These are phyloP conservation scores for Ormosia semicastrata DNA, from an alignment of 306 rosid species.

Conservation along the genomic window DNA sequence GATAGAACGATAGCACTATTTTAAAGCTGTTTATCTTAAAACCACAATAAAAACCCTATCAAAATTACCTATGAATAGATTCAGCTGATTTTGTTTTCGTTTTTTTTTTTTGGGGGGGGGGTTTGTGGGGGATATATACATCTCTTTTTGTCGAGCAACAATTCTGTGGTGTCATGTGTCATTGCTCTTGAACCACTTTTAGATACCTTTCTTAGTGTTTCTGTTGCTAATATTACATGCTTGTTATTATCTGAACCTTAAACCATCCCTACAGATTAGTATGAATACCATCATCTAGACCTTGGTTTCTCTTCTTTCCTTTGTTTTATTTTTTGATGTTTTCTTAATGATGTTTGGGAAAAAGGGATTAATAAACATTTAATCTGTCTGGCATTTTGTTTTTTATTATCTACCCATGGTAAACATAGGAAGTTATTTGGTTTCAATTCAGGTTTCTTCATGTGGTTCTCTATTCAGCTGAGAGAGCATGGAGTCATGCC, in stretches of 20 bases:
- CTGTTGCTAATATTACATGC: not conserved
- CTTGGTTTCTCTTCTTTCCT: not conserved
- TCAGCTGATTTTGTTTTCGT: not conserved
- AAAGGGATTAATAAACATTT: slow-evolving; percentile 11
- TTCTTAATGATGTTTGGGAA: not conserved
- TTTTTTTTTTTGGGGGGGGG: too few relatives aligned
- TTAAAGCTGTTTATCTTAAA: not conserved
- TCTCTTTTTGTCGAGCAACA: not conserved
- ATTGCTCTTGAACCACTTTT: not conserved
- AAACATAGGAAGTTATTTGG: slow-evolving; percentile 27
- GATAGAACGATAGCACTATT: too few relatives aligned
- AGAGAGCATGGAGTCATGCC: slow-evolving; percentile 99
- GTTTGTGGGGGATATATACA: not conserved
- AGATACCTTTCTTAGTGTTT: slow-evolving; percentile 1
- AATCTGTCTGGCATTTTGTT: not conserved
- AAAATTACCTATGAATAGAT: not conserved
- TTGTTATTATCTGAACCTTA: not conserved
- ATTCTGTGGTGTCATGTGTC: not conserved
- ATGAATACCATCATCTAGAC: not conserved
- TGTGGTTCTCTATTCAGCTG: slow-evolving; percentile 77
- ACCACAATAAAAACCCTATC: not conserved
- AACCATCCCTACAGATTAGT: not conserved
- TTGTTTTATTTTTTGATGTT: not conserved
- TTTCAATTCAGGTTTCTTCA: slow-evolving; percentile 85
- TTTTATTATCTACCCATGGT: not conserved